phyloP scores from a whole-genome alignment of 2,329 filamentous ascomycete genomes.

The Shiraia sp. region DNA sequence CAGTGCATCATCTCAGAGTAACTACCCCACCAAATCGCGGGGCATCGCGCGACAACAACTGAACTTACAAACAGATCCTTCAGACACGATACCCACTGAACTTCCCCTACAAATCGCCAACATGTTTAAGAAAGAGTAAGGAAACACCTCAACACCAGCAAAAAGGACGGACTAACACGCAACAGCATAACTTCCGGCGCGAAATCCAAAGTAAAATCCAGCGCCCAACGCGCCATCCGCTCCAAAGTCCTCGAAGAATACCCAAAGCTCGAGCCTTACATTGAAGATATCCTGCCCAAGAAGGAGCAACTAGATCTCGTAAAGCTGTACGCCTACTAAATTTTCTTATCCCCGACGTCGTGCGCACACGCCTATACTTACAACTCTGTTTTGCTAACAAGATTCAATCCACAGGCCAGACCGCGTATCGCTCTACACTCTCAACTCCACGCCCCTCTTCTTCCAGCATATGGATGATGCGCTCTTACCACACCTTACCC shows the following conservation, averaged over 20 bases:
- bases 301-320: constrained; percentile 88
- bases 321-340: constrained; percentile 65
- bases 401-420: constrained; percentile 63
- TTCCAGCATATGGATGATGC: constrained; percentile 81
- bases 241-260: constrained; percentile 81
- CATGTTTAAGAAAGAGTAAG: constrained; percentile 46
- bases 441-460: constrained; percentile 80
- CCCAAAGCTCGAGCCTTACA: constrained; percentile 81
- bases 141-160: not conserved
- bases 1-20: no score
- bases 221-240: constrained; percentile 84
- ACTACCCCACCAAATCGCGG: not conserved
- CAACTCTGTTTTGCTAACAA: constrained; percentile 6
- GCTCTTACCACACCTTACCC: constrained; percentile 82
- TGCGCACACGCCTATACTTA: not conserved
- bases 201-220: constrained; percentile 97
- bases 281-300: constrained; percentile 94
- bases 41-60: constrained; percentile 4
- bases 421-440: constrained; percentile 83
- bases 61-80: constrained; percentile 1
- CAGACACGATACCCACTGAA: not conserved
- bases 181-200: constrained; percentile 72
- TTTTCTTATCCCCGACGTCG: not conserved
- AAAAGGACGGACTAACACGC: constrained; percentile 1
- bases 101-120: constrained; percentile 11